Evolutionary conservation across 2,329 filamentous ascomycete species (phyloP), one percentile per base, ranked within the genome.

Genomic region (Paramyrothecium sp.): DNA sequence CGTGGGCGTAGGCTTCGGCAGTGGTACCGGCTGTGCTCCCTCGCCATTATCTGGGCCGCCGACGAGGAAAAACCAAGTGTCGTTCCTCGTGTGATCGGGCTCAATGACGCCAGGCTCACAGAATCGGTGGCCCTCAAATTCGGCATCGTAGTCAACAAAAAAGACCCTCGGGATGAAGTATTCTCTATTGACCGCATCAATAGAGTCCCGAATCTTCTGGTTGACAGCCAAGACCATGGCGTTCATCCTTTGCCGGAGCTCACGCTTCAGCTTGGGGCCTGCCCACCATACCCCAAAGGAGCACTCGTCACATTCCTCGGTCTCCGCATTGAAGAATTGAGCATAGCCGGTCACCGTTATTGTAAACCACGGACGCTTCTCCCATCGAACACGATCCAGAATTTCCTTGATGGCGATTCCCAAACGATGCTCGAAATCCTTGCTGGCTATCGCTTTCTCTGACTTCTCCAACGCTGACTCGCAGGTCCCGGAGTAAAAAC

Each of bases 11-110:
- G 7, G 38, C 38, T 7, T 12, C 38, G 38, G n/a, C 5, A 16
- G 38, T 7, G 38, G 38, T 44, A 17, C 38, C 38, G 56, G 51
- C 22, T 30, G 38, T 53, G 44, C 61, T 62, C 17, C 54, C 56
- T 55, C 59, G 59, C 23, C 55, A 54, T 78, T 78, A 54, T 81
- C 78, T 3, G 62, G 58, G 2, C 76, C 78, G 4, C 77, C 78
- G 3, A 80, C 76, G 23, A 78, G 71, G 60, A 80, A 81, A 60
- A 81, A 81, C 76, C 76, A 81, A 0, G 76, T 80, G 21, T 77
- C 75, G 20, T 68, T 69, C 30, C 75, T 70, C 4, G 63, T 61
- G 55, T 79, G 79, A 53, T 77, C 78, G 7, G 78, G 78, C 62
- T 81, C 78, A 13, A 61, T 65, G 3, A 76, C 71, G 49, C 63